phyloP scores from a whole-genome alignment of 2,329 filamentous ascomycete genomes.

The Emericellopsis atlantica region DNA sequence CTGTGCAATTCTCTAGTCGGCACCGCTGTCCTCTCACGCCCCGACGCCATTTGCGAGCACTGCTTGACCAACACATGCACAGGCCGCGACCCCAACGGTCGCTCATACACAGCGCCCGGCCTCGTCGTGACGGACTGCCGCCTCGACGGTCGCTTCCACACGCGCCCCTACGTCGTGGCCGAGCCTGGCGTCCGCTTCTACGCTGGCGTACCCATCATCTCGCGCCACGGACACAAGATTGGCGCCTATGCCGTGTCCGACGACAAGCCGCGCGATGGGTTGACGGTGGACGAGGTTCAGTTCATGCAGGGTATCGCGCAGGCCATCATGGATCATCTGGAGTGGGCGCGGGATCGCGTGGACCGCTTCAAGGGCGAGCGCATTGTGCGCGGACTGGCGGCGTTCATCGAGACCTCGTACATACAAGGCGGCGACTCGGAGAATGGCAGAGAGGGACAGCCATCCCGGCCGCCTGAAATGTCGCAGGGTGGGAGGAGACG shows the following conservation, averaged over 20 bases:
- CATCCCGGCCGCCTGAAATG: not conserved
- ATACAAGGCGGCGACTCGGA: not conserved
- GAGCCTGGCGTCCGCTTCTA: constrained; percentile 22
- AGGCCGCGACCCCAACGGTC: constrained; percentile 10
- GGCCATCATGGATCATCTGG: constrained; percentile 48
- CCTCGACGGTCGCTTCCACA: constrained; percentile 17
- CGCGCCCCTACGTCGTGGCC: constrained; percentile 16
- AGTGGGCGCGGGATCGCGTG: constrained; percentile 37
- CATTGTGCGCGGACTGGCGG: constrained; percentile 39
- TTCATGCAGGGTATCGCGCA: constrained; percentile 44
- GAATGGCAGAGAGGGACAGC: not conserved
- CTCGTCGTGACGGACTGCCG: constrained; percentile 16
- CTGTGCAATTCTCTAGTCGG: constrained; percentile 7
- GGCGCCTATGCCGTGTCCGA: constrained; percentile 50
- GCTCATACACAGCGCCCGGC: constrained; percentile 13
- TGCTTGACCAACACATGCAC: constrained; percentile 10
- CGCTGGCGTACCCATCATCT: constrained; percentile 43
- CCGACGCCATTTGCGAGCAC: constrained; percentile 20
- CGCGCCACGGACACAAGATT: constrained; percentile 39
- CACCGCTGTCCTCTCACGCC: constrained; percentile 13
- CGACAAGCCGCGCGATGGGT: constrained; percentile 35
- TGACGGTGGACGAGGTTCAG: constrained; percentile 31
- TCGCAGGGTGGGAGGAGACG: not conserved
- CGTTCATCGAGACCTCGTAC: constrained; percentile 33
- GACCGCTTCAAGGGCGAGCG: constrained; percentile 39